These are phyloP conservation scores for Pseudocercospora musae DNA, from an alignment of 2,329 filamentous ascomycete species.

Conservation along the genomic window DNA sequence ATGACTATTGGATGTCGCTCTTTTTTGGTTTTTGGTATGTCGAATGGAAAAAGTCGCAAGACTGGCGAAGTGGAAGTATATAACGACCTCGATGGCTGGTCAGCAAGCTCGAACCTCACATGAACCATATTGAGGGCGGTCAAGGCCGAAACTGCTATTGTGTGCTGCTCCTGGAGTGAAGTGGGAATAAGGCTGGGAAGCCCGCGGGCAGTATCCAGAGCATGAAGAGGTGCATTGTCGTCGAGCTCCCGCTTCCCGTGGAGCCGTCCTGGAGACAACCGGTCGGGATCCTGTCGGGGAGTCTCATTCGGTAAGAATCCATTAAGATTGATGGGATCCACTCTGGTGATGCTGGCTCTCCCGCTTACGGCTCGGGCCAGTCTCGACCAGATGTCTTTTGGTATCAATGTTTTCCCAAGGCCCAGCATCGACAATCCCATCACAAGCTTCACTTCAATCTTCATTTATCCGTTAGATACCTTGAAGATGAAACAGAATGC, in stretches of 20 bases:
- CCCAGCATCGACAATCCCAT: not conserved
- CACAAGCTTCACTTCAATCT: not conserved
- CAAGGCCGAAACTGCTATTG: not conserved
- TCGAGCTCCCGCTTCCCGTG: not conserved
- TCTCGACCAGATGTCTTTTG: not conserved
- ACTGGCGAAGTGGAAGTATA: not conserved
- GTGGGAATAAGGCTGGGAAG: not conserved
- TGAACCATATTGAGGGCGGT: not conserved
- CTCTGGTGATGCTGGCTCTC: not conserved
- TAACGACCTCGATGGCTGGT: not conserved
- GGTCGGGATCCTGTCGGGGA: not conserved
- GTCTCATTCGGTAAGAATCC: not conserved
- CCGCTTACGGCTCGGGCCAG: not conserved
- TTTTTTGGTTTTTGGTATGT: not conserved
- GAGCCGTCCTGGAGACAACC: not conserved
- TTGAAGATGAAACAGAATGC: not conserved
- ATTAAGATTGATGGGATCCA: not conserved
- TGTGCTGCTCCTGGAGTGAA: not conserved
- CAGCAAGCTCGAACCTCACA: not conserved
- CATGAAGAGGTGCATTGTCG: not conserved
- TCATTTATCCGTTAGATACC: not conserved
- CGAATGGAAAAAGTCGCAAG: not conserved
- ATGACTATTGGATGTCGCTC: not conserved
- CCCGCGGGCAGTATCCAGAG: not conserved
- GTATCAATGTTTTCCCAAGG: not conserved